These are phyloP conservation scores for Cercospora berteroae DNA, from an alignment of 2,329 filamentous ascomycete species.

Conservation along the genomic window DNA sequence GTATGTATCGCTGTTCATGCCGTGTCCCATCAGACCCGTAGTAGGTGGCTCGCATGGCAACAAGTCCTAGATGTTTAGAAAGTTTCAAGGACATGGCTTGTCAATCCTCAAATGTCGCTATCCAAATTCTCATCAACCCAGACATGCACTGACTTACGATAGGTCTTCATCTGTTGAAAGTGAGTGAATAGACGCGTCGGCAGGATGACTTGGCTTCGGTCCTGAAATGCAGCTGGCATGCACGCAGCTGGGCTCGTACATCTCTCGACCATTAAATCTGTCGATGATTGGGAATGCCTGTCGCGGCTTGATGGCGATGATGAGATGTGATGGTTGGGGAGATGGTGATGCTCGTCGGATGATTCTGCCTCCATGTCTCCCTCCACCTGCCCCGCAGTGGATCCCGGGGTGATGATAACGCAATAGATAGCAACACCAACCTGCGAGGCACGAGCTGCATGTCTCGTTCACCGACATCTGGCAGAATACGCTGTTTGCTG, in stretches of 20 bases:
- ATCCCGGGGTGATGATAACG: background rate
- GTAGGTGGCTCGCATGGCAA: too few species aligned
- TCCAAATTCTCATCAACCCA: too few species aligned
- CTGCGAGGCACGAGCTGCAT: background rate
- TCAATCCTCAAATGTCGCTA: too few species aligned
- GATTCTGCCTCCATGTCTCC: background rate
- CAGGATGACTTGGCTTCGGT: background rate
- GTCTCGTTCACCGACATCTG: background rate
- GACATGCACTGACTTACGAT: background rate
- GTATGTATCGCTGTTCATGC: too few species aligned
- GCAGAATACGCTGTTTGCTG: background rate
- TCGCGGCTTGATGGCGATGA: background rate
- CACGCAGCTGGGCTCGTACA: too few species aligned
- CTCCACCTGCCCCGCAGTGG: background rate
- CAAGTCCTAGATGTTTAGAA: too few species aligned
- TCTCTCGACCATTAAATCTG: too few species aligned
- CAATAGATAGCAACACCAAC: background rate
- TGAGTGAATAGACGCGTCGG: background rate
- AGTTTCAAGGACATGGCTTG: too few species aligned
- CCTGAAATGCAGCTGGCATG: background rate
- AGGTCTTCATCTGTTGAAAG: background rate
- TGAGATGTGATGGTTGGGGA: background rate
- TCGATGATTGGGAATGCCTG: background rate
- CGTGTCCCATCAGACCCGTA: too few species aligned
- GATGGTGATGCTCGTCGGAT: background rate